Percentiles rank a stretch among this genome's conserved stretches.
Evolutionary conservation across 2,329 filamentous ascomycete genomes (phyloP).

Genomic region (Cercospora sojina): DNA sequence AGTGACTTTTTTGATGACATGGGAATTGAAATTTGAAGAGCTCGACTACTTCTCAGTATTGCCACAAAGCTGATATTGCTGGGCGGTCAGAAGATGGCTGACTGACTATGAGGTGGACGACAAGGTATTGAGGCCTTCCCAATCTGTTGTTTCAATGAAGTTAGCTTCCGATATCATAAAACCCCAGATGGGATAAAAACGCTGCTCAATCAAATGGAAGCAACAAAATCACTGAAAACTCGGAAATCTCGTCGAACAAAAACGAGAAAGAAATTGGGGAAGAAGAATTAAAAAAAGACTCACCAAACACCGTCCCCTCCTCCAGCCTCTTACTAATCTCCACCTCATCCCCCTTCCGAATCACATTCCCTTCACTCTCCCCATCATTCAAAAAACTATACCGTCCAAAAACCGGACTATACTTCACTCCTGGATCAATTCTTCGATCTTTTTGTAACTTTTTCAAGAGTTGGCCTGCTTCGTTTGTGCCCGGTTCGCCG

Average conservation of each 20-base stretch:
- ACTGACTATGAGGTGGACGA: constrained; percentile 5
- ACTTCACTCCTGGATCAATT: constrained; percentile 48
- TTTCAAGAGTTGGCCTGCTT: constrained; percentile 46
- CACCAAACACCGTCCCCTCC: constrained; percentile 47
- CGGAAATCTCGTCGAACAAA: too few species aligned
- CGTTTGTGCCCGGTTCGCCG: constrained; percentile 41
- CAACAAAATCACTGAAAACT: too few species aligned
- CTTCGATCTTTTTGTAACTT: constrained; percentile 47
- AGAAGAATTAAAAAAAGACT: constrained; percentile 25
- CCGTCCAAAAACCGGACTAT: constrained; percentile 50
- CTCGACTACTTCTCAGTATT: neutral
- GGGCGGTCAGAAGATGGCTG: neutral
- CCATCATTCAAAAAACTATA: constrained; percentile 44
- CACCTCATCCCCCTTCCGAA: constrained; percentile 47
- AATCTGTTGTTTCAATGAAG: constrained; percentile 22
- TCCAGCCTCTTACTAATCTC: constrained; percentile 42
- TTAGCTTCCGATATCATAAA: neutral
- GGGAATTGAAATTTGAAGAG: constrained; percentile 1
- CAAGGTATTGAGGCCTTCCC: constrained; percentile 28
- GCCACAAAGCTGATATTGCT: neutral
- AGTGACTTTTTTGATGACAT: constrained; percentile 4
- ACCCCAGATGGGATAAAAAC: neutral
- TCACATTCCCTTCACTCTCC: constrained; percentile 33
- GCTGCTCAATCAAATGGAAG: neutral
- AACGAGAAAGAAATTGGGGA: neutral